Conservation (phyloP, 768 basidiomycete species). For the Chalciporus pseudorubinellus region DNA sequence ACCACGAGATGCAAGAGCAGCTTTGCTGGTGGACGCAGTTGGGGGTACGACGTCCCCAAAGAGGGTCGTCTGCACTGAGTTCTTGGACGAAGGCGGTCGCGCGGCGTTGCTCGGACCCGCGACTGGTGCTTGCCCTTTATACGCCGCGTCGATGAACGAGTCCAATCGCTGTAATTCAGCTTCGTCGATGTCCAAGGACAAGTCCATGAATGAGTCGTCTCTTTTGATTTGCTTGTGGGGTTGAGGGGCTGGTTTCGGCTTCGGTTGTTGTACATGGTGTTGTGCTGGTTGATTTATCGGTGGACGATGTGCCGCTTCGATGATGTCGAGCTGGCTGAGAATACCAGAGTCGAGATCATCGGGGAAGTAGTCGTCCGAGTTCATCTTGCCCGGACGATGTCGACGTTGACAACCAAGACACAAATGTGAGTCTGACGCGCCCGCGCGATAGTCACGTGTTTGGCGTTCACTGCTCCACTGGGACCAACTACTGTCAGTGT, state of each 20-base stretch:
- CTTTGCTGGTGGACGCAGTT: slow-evolving; percentile 31
- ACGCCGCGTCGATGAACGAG: slow-evolving; percentile 47
- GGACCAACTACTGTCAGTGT: too few species aligned
- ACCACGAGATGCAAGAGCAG: slow-evolving; percentile 27
- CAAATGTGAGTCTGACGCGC: background rate
- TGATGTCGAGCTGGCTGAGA: slow-evolving; percentile 61
- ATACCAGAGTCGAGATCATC: slow-evolving; percentile 62
- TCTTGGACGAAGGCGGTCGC: slow-evolving; percentile 27
- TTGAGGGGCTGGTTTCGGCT: slow-evolving; percentile 13
- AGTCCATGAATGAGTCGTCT: slow-evolving; percentile 49
- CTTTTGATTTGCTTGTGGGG: slow-evolving; percentile 23
- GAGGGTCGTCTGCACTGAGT: slow-evolving; percentile 62
- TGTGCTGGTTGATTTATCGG: slow-evolving; percentile 12
- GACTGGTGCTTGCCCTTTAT: slow-evolving; percentile 37
- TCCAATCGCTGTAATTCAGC: slow-evolving; percentile 54
- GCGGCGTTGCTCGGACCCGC: slow-evolving; percentile 35
- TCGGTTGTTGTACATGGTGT: slow-evolving; percentile 3
- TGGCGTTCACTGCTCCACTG: too few species aligned
- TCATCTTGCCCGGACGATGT: slow-evolving; percentile 45
- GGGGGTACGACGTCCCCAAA: slow-evolving; percentile 55
- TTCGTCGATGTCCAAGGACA: slow-evolving; percentile 57
- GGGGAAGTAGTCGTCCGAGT: slow-evolving; percentile 75
- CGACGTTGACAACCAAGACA: background rate
- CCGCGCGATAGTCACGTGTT: slow-evolving; percentile 17
- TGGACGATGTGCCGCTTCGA: slow-evolving; percentile 57